Conservation (phyloP, 345 rosid species). For the Eucalyptus pumila region DNA sequence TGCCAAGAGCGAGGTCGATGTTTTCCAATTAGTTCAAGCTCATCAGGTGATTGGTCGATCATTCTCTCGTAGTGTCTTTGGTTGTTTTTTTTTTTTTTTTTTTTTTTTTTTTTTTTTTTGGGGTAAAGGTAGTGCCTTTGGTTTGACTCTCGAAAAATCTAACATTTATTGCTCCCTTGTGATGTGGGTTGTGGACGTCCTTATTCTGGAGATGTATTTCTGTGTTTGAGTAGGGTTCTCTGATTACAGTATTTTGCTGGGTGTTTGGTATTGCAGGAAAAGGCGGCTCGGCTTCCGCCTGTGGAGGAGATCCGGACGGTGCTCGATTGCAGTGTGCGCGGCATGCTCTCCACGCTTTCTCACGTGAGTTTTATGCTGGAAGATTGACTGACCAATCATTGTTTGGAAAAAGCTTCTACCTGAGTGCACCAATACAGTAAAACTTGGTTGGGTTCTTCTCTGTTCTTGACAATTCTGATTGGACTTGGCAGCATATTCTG, state of each 20-base stretch:
- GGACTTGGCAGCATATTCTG: not conserved
- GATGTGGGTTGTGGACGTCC: not conserved
- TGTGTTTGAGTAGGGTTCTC: not conserved
- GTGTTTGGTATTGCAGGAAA: conserved; percentile 30
- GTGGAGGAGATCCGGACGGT: conserved; percentile 69
- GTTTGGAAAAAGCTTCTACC: not conserved
- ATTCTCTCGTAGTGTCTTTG: not conserved
- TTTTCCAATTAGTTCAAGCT: conserved; percentile 61
- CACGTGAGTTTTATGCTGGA: conserved; percentile 30
- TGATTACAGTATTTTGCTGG: not conserved
- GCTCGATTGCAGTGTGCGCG: conserved; percentile 44
- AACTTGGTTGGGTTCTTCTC: not conserved
- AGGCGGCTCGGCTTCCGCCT: conserved; percentile 75
- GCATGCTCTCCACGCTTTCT: conserved; percentile 78
- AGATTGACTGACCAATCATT: not conserved
- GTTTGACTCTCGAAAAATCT: not conserved
- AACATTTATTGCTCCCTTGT: not conserved
- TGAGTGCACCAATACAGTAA: not conserved
- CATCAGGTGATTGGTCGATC: conserved; percentile 46
- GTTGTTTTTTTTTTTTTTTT: not conserved
- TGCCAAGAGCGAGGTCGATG: conserved; percentile 26
- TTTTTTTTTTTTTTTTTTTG: no score
- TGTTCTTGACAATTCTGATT: not conserved
- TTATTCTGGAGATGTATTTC: not conserved
- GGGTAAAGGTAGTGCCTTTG: not conserved